phyloP scores from a whole-genome alignment of 2,329 filamentous ascomycete species.

The Aspergillus sp. region DNA sequence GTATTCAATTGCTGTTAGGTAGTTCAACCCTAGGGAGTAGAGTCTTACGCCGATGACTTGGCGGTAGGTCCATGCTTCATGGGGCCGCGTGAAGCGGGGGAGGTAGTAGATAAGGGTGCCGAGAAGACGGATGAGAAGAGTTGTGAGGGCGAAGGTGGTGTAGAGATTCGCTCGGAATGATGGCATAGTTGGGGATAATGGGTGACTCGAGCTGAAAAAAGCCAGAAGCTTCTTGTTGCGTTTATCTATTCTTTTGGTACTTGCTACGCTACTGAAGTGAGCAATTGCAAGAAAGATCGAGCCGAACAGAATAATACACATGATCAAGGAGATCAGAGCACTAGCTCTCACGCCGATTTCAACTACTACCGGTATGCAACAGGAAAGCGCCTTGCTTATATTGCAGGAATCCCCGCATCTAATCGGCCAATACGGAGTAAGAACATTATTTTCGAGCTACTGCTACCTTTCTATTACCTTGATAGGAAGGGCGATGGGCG shows the following conservation, averaged over 20 bases:
- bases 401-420: no score
- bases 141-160: background rate
- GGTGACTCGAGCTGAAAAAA: background rate
- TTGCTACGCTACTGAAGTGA: background rate
- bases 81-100: background rate
- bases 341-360: no score
- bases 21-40: background rate
- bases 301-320: no score
- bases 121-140: background rate
- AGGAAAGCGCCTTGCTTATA: no score
- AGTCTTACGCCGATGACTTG: background rate
- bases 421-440: background rate
- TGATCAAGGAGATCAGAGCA: no score
- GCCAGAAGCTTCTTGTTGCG: background rate
- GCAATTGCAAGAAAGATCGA: background rate
- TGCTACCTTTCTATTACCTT: no score
- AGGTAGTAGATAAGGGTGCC: background rate
- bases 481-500: no score
- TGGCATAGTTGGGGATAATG: background rate
- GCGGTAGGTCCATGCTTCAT: background rate
- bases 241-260: background rate
- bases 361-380: no score
- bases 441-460: background rate
- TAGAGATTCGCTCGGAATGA: background rate
- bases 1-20: background rate